Conservation (phyloP, 352 stramenopile species). For the Phytopythium helicoides region DNA sequence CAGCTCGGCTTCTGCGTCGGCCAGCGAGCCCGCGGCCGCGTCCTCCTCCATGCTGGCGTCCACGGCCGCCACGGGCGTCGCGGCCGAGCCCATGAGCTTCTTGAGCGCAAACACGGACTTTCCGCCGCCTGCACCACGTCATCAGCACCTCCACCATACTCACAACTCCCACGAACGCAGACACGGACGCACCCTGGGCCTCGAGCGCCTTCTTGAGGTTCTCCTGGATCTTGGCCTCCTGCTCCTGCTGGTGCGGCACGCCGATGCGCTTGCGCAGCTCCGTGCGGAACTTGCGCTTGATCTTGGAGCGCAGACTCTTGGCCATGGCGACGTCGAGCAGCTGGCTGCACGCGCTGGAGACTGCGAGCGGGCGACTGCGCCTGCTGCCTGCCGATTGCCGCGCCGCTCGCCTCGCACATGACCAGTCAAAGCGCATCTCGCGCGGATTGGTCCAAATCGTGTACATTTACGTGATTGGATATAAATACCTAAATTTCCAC, state of each 20-base stretch:
- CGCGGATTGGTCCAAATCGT: conserved; percentile 1
- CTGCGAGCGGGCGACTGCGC: too few species aligned
- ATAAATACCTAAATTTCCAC: background rate
- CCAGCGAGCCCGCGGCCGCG: conserved; percentile 19
- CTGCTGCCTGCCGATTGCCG: too few species aligned
- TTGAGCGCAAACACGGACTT: conserved; percentile 67
- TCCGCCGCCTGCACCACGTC: conserved; percentile 20
- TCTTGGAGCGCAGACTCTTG: conserved; percentile 88
- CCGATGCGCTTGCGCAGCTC: conserved; percentile 82
- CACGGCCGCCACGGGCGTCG: conserved; percentile 37
- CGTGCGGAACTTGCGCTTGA: conserved; percentile 88
- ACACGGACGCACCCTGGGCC: conserved; percentile 57
- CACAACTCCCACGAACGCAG: background rate
- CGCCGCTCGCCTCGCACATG: too few species aligned
- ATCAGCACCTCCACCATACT: background rate
- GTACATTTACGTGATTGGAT: background rate
- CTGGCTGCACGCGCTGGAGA: too few species aligned
- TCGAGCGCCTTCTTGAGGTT: conserved; percentile 83
- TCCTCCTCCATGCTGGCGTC: conserved; percentile 35
- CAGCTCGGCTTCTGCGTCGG: conserved; percentile 41
- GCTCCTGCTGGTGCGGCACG: conserved; percentile 63
- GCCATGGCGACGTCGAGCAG: conserved; percentile 80
- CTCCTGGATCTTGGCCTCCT: conserved; percentile 82
- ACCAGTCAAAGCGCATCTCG: conserved; percentile 2
- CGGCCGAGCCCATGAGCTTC: conserved; percentile 61